Conservation (phyloP, 495 filamentous ascomycete species). For the Penicillium samsonianum region DNA sequence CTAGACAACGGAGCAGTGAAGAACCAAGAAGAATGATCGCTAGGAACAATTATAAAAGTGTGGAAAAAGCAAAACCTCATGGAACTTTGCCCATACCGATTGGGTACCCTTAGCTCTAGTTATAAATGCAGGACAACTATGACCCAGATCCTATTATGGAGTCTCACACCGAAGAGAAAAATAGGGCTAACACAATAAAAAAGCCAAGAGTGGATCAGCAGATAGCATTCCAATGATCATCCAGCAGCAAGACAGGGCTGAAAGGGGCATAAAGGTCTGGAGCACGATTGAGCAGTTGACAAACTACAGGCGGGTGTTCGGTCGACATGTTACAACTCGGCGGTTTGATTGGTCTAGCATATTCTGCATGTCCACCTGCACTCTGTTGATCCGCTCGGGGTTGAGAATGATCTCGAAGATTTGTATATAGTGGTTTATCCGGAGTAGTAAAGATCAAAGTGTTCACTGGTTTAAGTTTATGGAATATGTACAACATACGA, state of each 20-base stretch:
- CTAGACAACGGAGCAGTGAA: not conserved
- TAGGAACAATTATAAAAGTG: not conserved
- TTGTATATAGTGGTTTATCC: not conserved
- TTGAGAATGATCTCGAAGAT: not conserved
- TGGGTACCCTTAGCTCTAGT: constrained; percentile 3
- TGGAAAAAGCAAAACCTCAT: not conserved
- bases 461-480: not conserved
- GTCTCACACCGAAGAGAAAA: not conserved
- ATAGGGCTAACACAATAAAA: not conserved
- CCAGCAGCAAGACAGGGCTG: not conserved
- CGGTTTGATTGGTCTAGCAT: constrained; percentile 14
- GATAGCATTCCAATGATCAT: constrained; percentile 8
- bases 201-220: constrained; percentile 11
- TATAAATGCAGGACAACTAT: constrained; percentile 1
- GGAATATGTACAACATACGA: not conserved
- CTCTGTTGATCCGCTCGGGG: constrained; percentile 1
- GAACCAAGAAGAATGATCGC: not conserved
- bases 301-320: not conserved
- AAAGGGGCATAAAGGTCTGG: constrained; percentile 1
- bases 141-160: not conserved
- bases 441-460: not conserved
- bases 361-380: constrained; percentile 4
- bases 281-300: constrained; percentile 2
- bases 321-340: not conserved
- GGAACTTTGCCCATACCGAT: not conserved